Conservation (phyloP, 108 stramenopile species). For the Cyclotella kingstonii region DNA sequence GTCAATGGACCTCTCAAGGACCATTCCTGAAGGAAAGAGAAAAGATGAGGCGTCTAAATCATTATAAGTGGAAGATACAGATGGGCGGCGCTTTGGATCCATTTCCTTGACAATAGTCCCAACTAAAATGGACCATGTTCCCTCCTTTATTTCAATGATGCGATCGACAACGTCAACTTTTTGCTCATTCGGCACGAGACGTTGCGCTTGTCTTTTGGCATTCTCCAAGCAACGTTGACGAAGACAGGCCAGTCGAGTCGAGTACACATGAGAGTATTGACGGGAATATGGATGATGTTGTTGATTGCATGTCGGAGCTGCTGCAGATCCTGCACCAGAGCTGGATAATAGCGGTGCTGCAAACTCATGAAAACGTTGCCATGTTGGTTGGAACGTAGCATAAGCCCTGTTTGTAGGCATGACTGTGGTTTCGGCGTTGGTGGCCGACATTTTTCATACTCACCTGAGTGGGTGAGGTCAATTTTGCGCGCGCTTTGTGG, state of each 20-base stretch:
- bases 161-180: conserved; percentile 47
- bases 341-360: conserved; percentile 27
- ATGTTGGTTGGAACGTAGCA: conserved; percentile 34
- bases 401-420: conserved; percentile 33
- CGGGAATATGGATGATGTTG: conserved; percentile 64
- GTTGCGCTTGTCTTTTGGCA: conserved; percentile 14
- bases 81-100: conserved; percentile 32
- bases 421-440: no score
- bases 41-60: conserved; percentile 26
- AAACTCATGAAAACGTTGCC: conserved; percentile 44
- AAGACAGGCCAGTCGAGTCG: conserved; percentile 58
- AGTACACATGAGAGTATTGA: conserved; percentile 85
- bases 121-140: conserved; percentile 53
- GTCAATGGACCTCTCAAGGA: neutral
- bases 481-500: no score
- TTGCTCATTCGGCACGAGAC: neutral
- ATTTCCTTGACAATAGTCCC: conserved; percentile 74
- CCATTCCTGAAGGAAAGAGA: conserved; percentile 16
- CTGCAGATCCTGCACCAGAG: conserved; percentile 29
- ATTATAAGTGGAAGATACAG: conserved; percentile 11
- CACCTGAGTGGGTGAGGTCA: no score
- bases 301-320: conserved; percentile 3
- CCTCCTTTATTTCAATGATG: conserved; percentile 75
- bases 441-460: no score
- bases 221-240: conserved; percentile 52